These are phyloP conservation scores for Potentilla sterilis DNA, from an alignment of 306 rosid genomes.

Conservation along the genomic window DNA sequence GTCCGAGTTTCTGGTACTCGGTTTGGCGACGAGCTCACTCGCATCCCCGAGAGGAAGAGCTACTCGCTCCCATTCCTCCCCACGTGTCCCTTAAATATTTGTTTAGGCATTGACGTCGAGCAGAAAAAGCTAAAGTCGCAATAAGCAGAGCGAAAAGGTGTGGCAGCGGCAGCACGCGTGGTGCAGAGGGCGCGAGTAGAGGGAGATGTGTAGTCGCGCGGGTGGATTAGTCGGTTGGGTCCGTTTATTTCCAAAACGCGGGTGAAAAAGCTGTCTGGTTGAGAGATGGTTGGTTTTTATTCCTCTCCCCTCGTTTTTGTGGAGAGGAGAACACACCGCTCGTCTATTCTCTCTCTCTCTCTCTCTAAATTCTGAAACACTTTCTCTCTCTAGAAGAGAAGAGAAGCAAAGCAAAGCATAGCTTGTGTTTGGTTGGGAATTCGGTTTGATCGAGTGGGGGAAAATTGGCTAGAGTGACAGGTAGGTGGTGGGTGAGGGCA, in stretches of 20 bases:
- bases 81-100: slow-evolving; percentile 20
- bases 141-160: slow-evolving; percentile 9
- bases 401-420: background rate
- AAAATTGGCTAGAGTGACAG: slow-evolving; percentile 13
- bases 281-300: slow-evolving; percentile 73
- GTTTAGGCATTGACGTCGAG: slow-evolving; percentile 11
- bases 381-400: slow-evolving; percentile 19
- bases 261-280: slow-evolving; percentile 35
- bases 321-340: slow-evolving; percentile 78
- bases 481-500: background rate
- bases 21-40: background rate
- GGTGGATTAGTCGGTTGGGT: slow-evolving; percentile 18
- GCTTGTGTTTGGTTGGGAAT: slow-evolving; percentile 1
- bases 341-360: slow-evolving; percentile 31
- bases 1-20: slow-evolving; percentile 35
- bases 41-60: background rate
- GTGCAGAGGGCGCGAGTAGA: slow-evolving; percentile 19
- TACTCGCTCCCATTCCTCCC: slow-evolving; percentile 12
- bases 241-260: slow-evolving; percentile 34
- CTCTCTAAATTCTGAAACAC: slow-evolving; percentile 3
- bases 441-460: slow-evolving; percentile 20
- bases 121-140: slow-evolving; percentile 13
- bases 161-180: slow-evolving; percentile 14
- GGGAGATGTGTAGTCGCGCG: background rate
- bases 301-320: slow-evolving; percentile 67